Base-by-base conservation (phyloP, 1,139 yeast species). In the Arxiozyma heterogenica region DNA sequence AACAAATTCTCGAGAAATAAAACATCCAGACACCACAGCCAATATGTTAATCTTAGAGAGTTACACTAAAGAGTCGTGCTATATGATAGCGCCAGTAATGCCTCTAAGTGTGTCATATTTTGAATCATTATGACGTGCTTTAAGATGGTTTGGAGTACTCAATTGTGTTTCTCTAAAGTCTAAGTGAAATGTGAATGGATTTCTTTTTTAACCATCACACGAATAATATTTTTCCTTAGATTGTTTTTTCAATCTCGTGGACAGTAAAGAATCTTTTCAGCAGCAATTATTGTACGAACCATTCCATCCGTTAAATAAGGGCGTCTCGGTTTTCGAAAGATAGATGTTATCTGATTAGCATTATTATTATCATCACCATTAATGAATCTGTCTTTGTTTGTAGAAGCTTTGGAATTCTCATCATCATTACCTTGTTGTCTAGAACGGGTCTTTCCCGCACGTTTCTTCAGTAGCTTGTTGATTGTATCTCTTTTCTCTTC, bases 401-500 rank as follows among this genome's bases (percentile, higher is more conserved):
- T 67, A 59, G 25, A 74, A 66, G 15, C 21, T 2, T 59, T 57
- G 20, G 68, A 53, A 0, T 63, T 58, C 4, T 67, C 69, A 4
- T 34, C 39, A n/a, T 55, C 79, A 59, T 53, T 58, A 71, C 79
- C 74, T 75, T 54, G 75, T 74, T 53, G 74, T 77, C 59, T 59
- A 44, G 62, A 54, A 59, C 85, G 73, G 0, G 83, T 79, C 69
- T 84, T 82, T 41, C 77, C 78, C 44, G 96, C 96, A 58, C 96
- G 77, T 69, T 93, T 83, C 70, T 88, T 86, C 59, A 93, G 75
- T 56, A 93, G 73, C 66, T 87, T 88, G 68, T 90, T 91, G 59
- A 93, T 76, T 0, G 97, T 91, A 60, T 90, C 97, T 63, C 84
- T 81, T 68, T 93, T 93, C 69, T 93, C 98, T 68, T 89, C 97